Evolutionary conservation across 495 filamentous ascomycete species (phyloP).

Genomic region (Halenospora varia): DNA sequence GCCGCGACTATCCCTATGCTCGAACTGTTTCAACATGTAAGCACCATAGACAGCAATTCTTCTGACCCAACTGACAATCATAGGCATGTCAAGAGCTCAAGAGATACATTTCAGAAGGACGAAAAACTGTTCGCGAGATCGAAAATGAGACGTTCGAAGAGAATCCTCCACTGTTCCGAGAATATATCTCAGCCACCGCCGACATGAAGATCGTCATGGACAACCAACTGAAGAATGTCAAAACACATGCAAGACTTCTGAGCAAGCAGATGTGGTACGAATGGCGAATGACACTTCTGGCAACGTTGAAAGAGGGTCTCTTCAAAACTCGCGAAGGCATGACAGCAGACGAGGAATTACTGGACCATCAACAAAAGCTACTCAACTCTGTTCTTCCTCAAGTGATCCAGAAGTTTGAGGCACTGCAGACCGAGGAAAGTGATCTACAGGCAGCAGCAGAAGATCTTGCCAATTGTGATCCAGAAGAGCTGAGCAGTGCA

Average conservation of each 20-base stretch:
- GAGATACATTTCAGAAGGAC: slow-evolving; percentile 88
- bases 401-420: slow-evolving; percentile 53
- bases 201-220: slow-evolving; percentile 84
- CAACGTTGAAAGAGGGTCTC: slow-evolving; percentile 76
- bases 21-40: slow-evolving; percentile 88
- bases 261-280: slow-evolving; percentile 97
- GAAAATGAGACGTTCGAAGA: slow-evolving; percentile 82
- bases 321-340: slow-evolving; percentile 70
- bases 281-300: slow-evolving; percentile 90
- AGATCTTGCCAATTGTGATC: slow-evolving; percentile 75
- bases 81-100: slow-evolving; percentile 91
- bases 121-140: slow-evolving; percentile 81
- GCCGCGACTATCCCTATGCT: slow-evolving; percentile 90
- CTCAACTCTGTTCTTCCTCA: slow-evolving; percentile 61
- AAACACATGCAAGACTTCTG: slow-evolving; percentile 80
- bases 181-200: slow-evolving; percentile 85
- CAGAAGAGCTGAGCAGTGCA: slow-evolving; percentile 65
- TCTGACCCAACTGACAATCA: slow-evolving; percentile 29
- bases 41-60: slow-evolving; percentile 21
- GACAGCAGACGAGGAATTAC: slow-evolving; percentile 64
- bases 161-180: slow-evolving; percentile 84
- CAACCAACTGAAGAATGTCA: slow-evolving; percentile 94
- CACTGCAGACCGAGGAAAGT: slow-evolving; percentile 56
- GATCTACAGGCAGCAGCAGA: slow-evolving; percentile 65
- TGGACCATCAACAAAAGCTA: slow-evolving; percentile 63